These are phyloP conservation scores for Coemansia sp. DNA, from an alignment of 192 early-diverging fungal genomes.

Conservation along the genomic window DNA sequence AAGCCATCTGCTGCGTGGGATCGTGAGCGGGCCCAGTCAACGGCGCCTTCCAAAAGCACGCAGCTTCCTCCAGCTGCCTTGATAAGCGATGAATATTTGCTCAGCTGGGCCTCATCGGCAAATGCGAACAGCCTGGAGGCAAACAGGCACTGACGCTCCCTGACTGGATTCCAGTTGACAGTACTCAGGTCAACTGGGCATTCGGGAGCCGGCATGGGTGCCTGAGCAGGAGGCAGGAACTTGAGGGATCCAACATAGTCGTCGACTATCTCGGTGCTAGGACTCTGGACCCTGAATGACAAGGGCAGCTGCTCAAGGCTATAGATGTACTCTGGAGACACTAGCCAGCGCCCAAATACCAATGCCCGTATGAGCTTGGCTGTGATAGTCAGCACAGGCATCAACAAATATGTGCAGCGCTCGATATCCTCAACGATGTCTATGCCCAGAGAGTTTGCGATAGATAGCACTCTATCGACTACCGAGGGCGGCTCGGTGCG, in stretches of 20 bases:
- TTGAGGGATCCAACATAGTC: slow-evolving; percentile 11
- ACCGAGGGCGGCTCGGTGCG: neutral
- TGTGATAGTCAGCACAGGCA: slow-evolving; percentile 29
- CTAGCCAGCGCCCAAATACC: slow-evolving; percentile 15
- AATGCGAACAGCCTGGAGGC: slow-evolving; percentile 18
- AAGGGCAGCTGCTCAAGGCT: slow-evolving; percentile 1
- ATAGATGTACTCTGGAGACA: slow-evolving; percentile 15
- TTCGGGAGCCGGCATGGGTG: slow-evolving; percentile 13
- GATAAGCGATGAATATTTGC: slow-evolving; percentile 16
- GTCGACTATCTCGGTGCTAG: slow-evolving; percentile 5
- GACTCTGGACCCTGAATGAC: slow-evolving; percentile 1
- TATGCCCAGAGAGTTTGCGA: slow-evolving; percentile 12
- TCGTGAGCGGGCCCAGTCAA: neutral
- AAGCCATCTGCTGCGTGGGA: neutral
- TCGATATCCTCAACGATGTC: slow-evolving; percentile 14
- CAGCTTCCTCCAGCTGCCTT: slow-evolving; percentile 14
- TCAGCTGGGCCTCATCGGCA: slow-evolving; percentile 16
- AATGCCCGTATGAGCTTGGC: slow-evolving; percentile 28
- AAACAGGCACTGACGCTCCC: slow-evolving; percentile 23
- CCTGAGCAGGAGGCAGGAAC: slow-evolving; percentile 11
- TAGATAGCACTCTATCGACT: neutral
- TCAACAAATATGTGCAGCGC: slow-evolving; percentile 25
- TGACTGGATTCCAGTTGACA: slow-evolving; percentile 17
- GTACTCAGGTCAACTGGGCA: slow-evolving; percentile 23
- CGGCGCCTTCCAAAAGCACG: neutral